Conservation (phyloP, 306 rosid genomes). For the Comarum palustre region DNA sequence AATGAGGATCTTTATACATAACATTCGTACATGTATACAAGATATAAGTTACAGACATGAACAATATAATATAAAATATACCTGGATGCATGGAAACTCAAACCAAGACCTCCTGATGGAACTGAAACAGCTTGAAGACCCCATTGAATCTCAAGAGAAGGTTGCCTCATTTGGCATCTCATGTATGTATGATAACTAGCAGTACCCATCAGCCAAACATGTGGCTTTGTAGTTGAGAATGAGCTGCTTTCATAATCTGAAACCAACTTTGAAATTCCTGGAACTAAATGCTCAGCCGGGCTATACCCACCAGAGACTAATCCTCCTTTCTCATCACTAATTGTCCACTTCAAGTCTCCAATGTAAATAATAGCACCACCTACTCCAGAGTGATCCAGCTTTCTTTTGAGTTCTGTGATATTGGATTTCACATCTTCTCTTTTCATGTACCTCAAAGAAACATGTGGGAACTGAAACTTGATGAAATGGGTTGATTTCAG, state of each 20-base stretch:
- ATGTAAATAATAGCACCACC: constrained; percentile 53
- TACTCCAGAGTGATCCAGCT: constrained; percentile 44
- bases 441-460: constrained; percentile 58
- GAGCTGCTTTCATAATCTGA: constrained; percentile 30
- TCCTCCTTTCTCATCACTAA: constrained; percentile 38
- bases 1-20: constrained; percentile 11
- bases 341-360: constrained; percentile 81
- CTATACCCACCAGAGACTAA: constrained; percentile 32
- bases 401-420: constrained; percentile 51
- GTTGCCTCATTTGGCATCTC: constrained; percentile 80
- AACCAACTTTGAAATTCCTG: constrained; percentile 63
- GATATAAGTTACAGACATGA: background rate
- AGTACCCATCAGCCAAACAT: constrained; percentile 70
- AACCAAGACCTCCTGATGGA: constrained; percentile 79
- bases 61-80: constrained; percentile 2
- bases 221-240: constrained; percentile 24
- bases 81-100: constrained; percentile 84
- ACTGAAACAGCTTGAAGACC: constrained; percentile 83
- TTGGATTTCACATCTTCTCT: constrained; percentile 61
- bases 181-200: constrained; percentile 81
- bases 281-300: constrained; percentile 56
- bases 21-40: background rate
- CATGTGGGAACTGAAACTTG: constrained; percentile 48
- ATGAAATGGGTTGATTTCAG: constrained; percentile 50
- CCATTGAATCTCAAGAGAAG: constrained; percentile 83